These are phyloP conservation scores for Talaromyces borbonicus DNA, from an alignment of 495 filamentous ascomycete genomes.

Conservation along the genomic window DNA sequence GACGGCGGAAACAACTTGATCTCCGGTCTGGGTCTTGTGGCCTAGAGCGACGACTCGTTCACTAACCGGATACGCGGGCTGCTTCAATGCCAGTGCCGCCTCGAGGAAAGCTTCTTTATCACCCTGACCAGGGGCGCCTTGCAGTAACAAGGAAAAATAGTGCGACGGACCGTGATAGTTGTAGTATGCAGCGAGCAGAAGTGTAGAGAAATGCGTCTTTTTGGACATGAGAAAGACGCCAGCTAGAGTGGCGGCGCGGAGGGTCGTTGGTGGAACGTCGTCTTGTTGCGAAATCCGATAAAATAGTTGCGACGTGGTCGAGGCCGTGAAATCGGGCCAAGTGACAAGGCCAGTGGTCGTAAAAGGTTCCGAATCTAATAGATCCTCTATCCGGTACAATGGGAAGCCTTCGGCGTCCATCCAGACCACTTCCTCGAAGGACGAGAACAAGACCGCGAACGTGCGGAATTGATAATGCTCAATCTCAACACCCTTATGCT, in stretches of 20 bases:
- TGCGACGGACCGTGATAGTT: slow-evolving; percentile 49
- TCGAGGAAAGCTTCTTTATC: slow-evolving; percentile 58
- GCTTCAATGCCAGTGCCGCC: slow-evolving; percentile 40
- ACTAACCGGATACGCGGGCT: slow-evolving; percentile 42
- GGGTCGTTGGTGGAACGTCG: slow-evolving; percentile 26
- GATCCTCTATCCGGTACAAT: slow-evolving; percentile 37
- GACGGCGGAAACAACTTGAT: slow-evolving; percentile 30
- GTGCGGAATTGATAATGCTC: slow-evolving; percentile 49
- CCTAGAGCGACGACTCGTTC: slow-evolving; percentile 32
- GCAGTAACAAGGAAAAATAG: slow-evolving; percentile 49
- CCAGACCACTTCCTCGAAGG: slow-evolving; percentile 51
- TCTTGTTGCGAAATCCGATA: slow-evolving; percentile 42
- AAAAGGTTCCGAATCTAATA: slow-evolving; percentile 44
- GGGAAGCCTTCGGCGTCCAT: slow-evolving; percentile 53
- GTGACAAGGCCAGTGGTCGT: slow-evolving; percentile 42
- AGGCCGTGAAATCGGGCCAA: slow-evolving; percentile 56
- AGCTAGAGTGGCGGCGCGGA: slow-evolving; percentile 40
- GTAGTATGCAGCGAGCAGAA: slow-evolving; percentile 53
- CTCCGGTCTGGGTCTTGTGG: slow-evolving; percentile 20
- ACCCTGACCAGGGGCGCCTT: slow-evolving; percentile 47
- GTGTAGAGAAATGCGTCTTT: slow-evolving; percentile 35
- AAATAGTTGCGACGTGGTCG: slow-evolving; percentile 42
- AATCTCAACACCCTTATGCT: slow-evolving; percentile 18
- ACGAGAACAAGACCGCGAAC: slow-evolving; percentile 51
- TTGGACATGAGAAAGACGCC: slow-evolving; percentile 52